Conservation (phyloP, 2,329 filamentous ascomycete species). For the Aureobasidium mangrovei region DNA sequence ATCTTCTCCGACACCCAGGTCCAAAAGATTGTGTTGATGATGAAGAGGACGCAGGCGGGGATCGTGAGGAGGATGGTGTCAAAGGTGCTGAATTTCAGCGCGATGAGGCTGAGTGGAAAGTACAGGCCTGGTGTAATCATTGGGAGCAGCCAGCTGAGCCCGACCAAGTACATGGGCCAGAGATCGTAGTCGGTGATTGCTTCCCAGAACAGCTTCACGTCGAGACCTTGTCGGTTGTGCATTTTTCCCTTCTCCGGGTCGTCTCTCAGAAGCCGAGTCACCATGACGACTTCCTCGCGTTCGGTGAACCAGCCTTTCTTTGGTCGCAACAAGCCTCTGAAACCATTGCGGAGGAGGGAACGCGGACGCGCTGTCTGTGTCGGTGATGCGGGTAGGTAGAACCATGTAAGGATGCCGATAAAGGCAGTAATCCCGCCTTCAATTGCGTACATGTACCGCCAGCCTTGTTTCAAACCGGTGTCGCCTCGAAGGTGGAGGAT, state of each 20-base stretch:
- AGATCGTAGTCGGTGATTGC: slow-evolving; percentile 20
- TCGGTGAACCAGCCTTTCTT: slow-evolving; percentile 58
- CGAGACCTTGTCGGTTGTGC: neutral
- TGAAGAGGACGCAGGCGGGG: slow-evolving; percentile 14
- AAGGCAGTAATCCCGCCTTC: slow-evolving; percentile 25
- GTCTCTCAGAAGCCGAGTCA: slow-evolving; percentile 19
- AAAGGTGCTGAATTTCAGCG: slow-evolving; percentile 41
- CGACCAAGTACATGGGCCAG: slow-evolving; percentile 39
- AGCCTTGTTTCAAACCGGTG: slow-evolving; percentile 19
- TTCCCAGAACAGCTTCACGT: slow-evolving; percentile 22
- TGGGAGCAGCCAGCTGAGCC: slow-evolving; percentile 46
- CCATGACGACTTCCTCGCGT: slow-evolving; percentile 46
- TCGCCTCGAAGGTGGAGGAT: slow-evolving; percentile 24
- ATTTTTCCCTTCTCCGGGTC: slow-evolving; percentile 14
- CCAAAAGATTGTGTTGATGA: slow-evolving; percentile 38
- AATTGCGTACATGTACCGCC: slow-evolving; percentile 24
- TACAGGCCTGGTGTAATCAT: slow-evolving; percentile 43
- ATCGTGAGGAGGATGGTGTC: slow-evolving; percentile 15
- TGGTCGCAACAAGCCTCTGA: slow-evolving; percentile 44
- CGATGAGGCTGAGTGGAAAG: slow-evolving; percentile 50
- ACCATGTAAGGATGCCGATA: slow-evolving; percentile 25
- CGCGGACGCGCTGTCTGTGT: slow-evolving; percentile 46
- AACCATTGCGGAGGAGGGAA: neutral
- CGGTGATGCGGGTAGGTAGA: slow-evolving; percentile 42
- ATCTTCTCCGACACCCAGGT: slow-evolving; percentile 43